phyloP scores from a whole-genome alignment of 176 grass and related monocot genomes.

The Musa troglodytarum region DNA sequence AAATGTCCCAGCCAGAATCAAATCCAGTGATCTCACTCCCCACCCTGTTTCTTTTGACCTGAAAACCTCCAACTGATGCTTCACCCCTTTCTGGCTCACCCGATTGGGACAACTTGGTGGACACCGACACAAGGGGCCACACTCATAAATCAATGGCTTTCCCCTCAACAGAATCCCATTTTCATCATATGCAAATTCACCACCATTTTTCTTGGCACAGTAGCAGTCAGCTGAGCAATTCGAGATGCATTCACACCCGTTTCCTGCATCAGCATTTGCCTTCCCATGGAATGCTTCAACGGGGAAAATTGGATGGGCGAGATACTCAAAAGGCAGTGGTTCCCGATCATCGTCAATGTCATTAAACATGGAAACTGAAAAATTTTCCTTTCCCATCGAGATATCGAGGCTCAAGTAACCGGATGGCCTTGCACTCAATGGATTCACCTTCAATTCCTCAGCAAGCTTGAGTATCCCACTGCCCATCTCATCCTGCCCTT shows the following conservation, averaged over 20 bases:
- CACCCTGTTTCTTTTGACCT: conserved; percentile 86
- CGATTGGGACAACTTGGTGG: conserved; percentile 70
- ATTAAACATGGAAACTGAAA: conserved; percentile 64
- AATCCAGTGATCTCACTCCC: conserved; percentile 91
- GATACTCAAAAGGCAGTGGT: conserved; percentile 70
- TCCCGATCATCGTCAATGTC: conserved; percentile 89
- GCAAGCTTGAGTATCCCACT: conserved; percentile 55
- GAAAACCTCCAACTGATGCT: conserved; percentile 73
- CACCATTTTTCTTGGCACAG: conserved; percentile 70
- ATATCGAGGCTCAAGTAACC: conserved; percentile 88
- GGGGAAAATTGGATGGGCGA: conserved; percentile 66
- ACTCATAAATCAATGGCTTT: conserved; percentile 85
- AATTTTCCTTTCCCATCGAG: conserved; percentile 64
- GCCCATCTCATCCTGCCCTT: conserved; percentile 94
- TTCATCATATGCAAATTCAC: conserved; percentile 79
- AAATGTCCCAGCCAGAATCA: conserved; percentile 82
- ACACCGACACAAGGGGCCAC: conserved; percentile 69
- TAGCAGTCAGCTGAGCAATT: conserved; percentile 72
- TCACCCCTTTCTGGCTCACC: conserved; percentile 84
- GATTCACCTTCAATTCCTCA: conserved; percentile 64
- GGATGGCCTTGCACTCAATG: conserved; percentile 38
- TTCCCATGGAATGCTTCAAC: conserved; percentile 63
- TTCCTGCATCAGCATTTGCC: conserved; percentile 42
- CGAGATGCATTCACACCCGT: conserved; percentile 53
- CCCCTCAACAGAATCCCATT: conserved; percentile 57